Percentiles rank a stretch among this genome's conserved stretches.
Evolutionary conservation across 192 early-diverging fungal species (phyloP).

Genomic region (Backusella liffmaniae): DNA sequence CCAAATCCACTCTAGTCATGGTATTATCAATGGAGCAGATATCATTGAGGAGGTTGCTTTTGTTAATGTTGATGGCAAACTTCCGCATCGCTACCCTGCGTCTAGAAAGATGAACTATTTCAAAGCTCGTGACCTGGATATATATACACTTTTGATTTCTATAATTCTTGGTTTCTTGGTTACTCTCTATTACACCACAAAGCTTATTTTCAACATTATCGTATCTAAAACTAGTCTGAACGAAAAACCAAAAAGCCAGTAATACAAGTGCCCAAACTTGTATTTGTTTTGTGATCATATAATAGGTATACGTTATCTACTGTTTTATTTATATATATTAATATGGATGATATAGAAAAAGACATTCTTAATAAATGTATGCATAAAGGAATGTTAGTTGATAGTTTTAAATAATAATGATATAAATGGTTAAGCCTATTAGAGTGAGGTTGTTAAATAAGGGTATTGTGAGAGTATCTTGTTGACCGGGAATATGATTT

Average conservation of each 20-base stretch:
- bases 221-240: background rate
- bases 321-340: too few relatives aligned
- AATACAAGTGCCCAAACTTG: background rate
- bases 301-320: background rate
- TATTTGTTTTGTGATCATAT: background rate
- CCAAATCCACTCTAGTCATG: slow-evolving; percentile 17
- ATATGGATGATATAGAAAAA: too few relatives aligned
- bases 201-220: background rate
- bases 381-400: too few relatives aligned
- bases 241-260: background rate
- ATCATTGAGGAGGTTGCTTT: slow-evolving; percentile 28
- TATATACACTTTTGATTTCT: background rate
- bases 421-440: background rate
- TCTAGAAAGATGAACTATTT: slow-evolving; percentile 20
- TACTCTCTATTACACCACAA: background rate
- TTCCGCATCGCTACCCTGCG: slow-evolving; percentile 21
- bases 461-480: background rate
- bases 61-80: background rate
- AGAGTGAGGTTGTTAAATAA: background rate
- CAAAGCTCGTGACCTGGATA: slow-evolving; percentile 19
- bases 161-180: background rate
- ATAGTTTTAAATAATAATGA: background rate
- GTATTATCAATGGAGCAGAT: slow-evolving; percentile 17
- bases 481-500: background rate
- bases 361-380: too few relatives aligned